Evolutionary conservation across 2,329 filamentous ascomycete species (phyloP), one percentile per base, ranked within the genome.

Genomic region (Aspergillus tamarii): DNA sequence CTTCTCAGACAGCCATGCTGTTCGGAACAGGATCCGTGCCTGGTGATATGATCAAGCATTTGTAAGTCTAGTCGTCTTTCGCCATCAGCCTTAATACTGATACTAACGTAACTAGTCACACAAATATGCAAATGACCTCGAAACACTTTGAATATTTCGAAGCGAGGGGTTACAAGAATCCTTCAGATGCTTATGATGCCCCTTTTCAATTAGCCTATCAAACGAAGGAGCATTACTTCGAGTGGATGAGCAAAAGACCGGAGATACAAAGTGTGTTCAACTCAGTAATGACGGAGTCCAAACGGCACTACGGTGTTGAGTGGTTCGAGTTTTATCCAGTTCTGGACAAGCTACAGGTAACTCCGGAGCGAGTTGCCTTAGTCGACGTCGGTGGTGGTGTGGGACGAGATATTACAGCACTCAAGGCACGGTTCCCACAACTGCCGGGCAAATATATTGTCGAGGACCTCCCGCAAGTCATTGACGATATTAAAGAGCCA

Each of bases 201-300:
- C 72, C 75, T 0, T 78, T 75, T 50, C 75, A 78, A 54, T 67
- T 66, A 9, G 66, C 69, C 10, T 57, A 64, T 19, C 39, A 68
- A 14, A 75, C 71, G 3, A 62, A 70, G 7, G 43, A 67, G 11
- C 64, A 71, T 41, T 72, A 70, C 59, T 78, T 75, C 23, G 71
- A 73, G 4, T 75, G 66, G 66, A 41, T 78, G 6, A 46, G 46
- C 14, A 62, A 67, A 4, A 64, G 72, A 2, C 70, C 69, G 2
- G 57, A 43, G 2, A 52, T 64, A 3, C 68, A 69, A 32, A 32
- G 62, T 14, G 72, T 65, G 1, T 77, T 77, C 65, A 76, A 78
- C 60, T 60, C 57, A 1, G 66, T 67, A 1, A 77, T 78, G 75
- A 65, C 61, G 1, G n/a, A 59, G 1, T 54, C 21, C 50, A 60